Conservation (phyloP, 2,329 filamentous ascomycete genomes). For the Zalaria sp. region DNA sequence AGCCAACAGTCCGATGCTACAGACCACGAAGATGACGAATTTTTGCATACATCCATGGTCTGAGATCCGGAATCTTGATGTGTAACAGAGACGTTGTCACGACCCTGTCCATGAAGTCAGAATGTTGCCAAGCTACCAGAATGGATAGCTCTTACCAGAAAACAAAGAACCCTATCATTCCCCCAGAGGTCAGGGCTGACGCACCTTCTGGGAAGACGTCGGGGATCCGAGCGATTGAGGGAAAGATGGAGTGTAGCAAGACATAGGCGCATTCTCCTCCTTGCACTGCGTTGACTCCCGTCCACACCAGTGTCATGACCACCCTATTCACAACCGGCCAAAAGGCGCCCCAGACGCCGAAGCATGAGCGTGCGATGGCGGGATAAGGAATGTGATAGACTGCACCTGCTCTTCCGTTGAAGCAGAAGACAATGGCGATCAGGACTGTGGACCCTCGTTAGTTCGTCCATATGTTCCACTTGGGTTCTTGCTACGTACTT, state of each 20-base stretch:
- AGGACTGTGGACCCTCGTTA: constrained; percentile 10
- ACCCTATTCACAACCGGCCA: constrained; percentile 32
- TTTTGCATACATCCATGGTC: not conserved
- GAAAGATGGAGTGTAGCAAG: constrained; percentile 1
- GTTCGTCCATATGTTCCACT: too few species aligned
- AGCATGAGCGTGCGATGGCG: constrained; percentile 27
- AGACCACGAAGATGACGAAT: constrained; percentile 1
- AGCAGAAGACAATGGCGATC: constrained; percentile 25
- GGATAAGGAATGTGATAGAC: constrained; percentile 31
- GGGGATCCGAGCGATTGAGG: not conserved
- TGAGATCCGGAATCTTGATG: too few species aligned
- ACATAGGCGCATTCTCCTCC: constrained; percentile 2
- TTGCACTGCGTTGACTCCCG: constrained; percentile 11
- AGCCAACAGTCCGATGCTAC: not conserved
- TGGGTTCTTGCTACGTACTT: not conserved
- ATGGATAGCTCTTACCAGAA: too few species aligned
- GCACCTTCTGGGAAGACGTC: too few species aligned
- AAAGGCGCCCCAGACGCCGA: constrained; percentile 30
- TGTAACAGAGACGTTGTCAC: too few species aligned
- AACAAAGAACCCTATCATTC: too few species aligned
- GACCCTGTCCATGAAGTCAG: too few species aligned
- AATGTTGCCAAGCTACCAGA: too few species aligned
- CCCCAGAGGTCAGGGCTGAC: too few species aligned
- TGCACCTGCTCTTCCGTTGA: constrained; percentile 29
- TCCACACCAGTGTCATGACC: constrained; percentile 33